Evolutionary conservation across 148 eudicot species (phyloP).

Genomic region (Rheum nobile): DNA sequence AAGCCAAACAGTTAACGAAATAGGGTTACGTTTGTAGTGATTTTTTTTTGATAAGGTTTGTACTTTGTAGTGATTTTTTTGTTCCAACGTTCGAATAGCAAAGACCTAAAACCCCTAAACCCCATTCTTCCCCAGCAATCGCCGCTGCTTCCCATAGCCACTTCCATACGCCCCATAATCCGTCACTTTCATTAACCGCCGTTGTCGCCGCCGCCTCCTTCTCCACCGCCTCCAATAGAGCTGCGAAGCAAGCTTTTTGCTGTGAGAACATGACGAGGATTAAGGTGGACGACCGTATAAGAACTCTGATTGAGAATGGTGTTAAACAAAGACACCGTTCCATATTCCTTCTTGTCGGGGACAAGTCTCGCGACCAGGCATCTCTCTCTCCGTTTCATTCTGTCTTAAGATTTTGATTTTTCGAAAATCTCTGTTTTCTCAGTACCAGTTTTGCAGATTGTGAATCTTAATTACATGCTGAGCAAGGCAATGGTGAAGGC

Average conservation of each 20-base stretch:
- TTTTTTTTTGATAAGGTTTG: too few species aligned
- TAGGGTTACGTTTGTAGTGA: too few species aligned
- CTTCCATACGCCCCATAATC: neutral
- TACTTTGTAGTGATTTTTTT: too few species aligned
- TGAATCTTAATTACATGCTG: slow-evolving; percentile 70
- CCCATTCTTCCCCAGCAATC: too few species aligned
- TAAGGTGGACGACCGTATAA: slow-evolving; percentile 84
- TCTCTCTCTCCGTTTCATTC: neutral
- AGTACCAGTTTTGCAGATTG: slow-evolving; percentile 38
- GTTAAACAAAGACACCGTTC: slow-evolving; percentile 81
- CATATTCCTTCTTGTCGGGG: slow-evolving; percentile 75
- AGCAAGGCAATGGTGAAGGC: slow-evolving; percentile 58
- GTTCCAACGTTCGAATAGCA: too few species aligned
- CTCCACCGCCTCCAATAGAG: neutral
- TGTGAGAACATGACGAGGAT: slow-evolving; percentile 42
- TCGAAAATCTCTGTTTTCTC: neutral
- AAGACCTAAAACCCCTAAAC: too few species aligned
- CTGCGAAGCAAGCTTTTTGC: neutral
- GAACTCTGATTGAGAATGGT: slow-evolving; percentile 88
- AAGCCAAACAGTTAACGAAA: too few species aligned
- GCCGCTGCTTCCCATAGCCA: too few species aligned
- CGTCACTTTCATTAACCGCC: neutral
- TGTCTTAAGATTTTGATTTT: neutral
- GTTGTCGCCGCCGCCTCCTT: neutral
- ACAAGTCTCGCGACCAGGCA: slow-evolving; percentile 79